Evolutionary conservation across 2,329 filamentous ascomycete species (phyloP).

Genomic region (Dryadomyces quercus-mongolicae): DNA sequence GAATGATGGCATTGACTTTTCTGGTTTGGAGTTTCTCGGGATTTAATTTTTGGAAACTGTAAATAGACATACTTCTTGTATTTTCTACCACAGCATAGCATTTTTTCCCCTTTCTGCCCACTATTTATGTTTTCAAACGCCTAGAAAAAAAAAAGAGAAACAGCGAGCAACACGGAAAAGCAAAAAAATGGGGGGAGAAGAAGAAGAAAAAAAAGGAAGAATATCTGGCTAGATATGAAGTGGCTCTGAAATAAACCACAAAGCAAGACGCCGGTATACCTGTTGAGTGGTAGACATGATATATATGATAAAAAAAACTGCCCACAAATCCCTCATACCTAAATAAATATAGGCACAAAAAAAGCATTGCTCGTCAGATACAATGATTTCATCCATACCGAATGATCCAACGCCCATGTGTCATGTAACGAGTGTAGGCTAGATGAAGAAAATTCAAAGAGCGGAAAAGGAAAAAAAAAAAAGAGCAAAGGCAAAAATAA

Average conservation of each 20-base stretch:
- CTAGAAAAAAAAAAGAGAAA: neutral
- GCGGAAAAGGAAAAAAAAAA: neutral
- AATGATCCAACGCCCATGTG: no score
- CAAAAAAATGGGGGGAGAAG: neutral
- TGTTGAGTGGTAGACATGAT: no score
- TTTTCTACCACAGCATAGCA: neutral
- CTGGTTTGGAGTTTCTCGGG: no score
- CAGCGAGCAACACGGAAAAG: neutral
- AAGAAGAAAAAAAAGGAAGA: neutral
- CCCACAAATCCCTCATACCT: no score
- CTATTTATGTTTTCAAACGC: neutral
- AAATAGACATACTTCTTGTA: neutral
- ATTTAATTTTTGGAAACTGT: neutral
- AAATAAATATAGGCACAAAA: no score
- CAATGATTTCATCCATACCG: no score
- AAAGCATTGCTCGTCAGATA: no score
- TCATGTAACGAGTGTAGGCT: neutral
- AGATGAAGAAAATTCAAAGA: neutral
- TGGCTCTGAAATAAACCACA: no score
- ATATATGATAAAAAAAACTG: no score
- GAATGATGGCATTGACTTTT: constrained; percentile 1
- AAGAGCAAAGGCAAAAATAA: neutral
- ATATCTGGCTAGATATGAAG: neutral
- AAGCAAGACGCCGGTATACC: no score
- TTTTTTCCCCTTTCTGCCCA: neutral